These are phyloP conservation scores for Luffa aegyptiaca DNA, from an alignment of 306 rosid species.

Conservation along the genomic window DNA sequence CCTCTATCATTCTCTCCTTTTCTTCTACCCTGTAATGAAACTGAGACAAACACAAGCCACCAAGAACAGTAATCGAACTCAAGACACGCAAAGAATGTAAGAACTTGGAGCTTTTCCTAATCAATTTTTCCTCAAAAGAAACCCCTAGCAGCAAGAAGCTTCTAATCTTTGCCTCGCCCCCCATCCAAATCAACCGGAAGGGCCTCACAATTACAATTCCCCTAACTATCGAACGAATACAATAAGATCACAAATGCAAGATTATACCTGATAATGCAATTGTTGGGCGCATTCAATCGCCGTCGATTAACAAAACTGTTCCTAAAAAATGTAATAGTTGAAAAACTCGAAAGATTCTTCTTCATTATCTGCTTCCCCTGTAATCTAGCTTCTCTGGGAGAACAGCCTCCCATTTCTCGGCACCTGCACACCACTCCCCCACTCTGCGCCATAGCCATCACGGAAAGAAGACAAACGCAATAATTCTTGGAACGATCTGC, in stretches of 20 bases:
- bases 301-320: constrained; percentile 4
- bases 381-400: constrained; percentile 3
- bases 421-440: constrained; percentile 13
- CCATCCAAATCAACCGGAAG: background rate
- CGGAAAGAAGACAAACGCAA: background rate
- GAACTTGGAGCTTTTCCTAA: background rate
- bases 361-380: background rate
- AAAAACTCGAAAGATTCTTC: constrained; percentile 15
- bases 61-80: background rate
- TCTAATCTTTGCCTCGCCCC: background rate
- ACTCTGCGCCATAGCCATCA: constrained; percentile 18
- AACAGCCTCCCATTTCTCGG: constrained; percentile 4
- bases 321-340: constrained; percentile 13
- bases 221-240: background rate
- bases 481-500: background rate
- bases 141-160: background rate
- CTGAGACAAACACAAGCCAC: background rate
- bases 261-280: constrained; percentile 21
- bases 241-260: background rate
- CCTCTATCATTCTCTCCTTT: background rate
- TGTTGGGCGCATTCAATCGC: constrained; percentile 3
- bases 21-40: background rate
- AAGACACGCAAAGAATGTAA: background rate
- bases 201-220: background rate
- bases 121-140: background rate